phyloP scores from a whole-genome alignment of 306 rosid species.

The Cercis canadensis region DNA sequence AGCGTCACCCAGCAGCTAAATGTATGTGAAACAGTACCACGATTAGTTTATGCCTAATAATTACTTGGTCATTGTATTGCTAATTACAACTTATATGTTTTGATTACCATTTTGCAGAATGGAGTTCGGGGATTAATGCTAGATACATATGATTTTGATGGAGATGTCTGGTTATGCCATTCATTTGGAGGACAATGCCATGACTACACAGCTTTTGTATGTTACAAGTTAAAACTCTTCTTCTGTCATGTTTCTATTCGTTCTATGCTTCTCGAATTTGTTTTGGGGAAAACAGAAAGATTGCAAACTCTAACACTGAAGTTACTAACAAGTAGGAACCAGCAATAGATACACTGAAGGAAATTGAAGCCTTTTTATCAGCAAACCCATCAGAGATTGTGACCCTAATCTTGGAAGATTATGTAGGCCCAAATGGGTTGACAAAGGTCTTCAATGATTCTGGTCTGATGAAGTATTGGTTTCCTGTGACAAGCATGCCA shows the following conservation, averaged over 20 bases:
- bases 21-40: conserved; percentile 40
- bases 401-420: conserved; percentile 89
- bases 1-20: conserved; percentile 77
- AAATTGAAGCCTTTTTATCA: conserved; percentile 72
- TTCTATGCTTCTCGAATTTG: background rate
- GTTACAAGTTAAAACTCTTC: conserved; percentile 31
- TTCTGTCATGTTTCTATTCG: background rate
- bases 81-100: too few relatives aligned
- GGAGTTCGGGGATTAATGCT: conserved; percentile 86
- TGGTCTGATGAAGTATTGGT: conserved; percentile 81
- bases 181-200: conserved; percentile 74
- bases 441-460: conserved; percentile 71
- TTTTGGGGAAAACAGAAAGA: background rate
- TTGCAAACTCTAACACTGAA: conserved; percentile 11
- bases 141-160: conserved; percentile 82
- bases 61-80: too few relatives aligned
- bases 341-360: conserved; percentile 71
- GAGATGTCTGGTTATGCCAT: conserved; percentile 90
- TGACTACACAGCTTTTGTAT: conserved; percentile 82
- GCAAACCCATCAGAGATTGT: conserved; percentile 78
- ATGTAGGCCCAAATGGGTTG: conserved; percentile 82
- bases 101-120: conserved; percentile 47
- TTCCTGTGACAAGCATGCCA: conserved; percentile 82
- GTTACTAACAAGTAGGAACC: conserved; percentile 60
- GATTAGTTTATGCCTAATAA: background rate